Base-by-base conservation (phyloP, 192 early-diverging fungal species). In the Mortierella antarctica region DNA sequence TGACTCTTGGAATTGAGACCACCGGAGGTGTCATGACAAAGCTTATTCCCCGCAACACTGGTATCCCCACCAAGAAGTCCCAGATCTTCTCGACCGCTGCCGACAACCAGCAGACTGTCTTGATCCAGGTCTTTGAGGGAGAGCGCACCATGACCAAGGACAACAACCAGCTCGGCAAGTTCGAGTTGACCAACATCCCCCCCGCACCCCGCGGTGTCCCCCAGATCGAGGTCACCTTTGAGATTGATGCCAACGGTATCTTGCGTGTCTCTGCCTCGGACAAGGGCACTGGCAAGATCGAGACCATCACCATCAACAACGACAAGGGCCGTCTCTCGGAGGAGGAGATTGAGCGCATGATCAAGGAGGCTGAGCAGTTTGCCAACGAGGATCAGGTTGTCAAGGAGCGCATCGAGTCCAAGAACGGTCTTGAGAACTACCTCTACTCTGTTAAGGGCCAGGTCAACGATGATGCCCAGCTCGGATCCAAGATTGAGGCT, bases 331-430 rank as follows among this genome's bases (percentile, higher is more conserved):
- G 96, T 72, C 90, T 98, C 50, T 92, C 92, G 45, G 90, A 95
- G 70, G 96, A 98, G 86, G 97, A 98, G 58, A 98, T 99, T 86
- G 91, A 97, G 70, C 95, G 97, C 82, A 98, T 99, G 96, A 89
- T 99, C 65, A 83, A 89, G 71, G 97, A 99, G 83, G 97, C 97
- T 68, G 96, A 97, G 88, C 83, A 92, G 85, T 97, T 95, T 73
- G 96, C 84, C 42, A 96, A 95, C 61, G 96, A 97, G 86, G 96
- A 98, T 87, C 85, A 84, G 57, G 67, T 87, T 23, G 61, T 93
- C 65, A 94, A 94, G 92, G 95, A 95, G 82, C 87, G 88, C 70
- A 92, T 97, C 66, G 95, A 95, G 81, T 85, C 97, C 76, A 93
- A 94, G 90, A 96, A 96, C 91, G 74, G 73, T 31, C 88, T 97